These are phyloP conservation scores for Carnegiea gigantea DNA, from an alignment of 179 eudicot genomes.

Conservation along the genomic window DNA sequence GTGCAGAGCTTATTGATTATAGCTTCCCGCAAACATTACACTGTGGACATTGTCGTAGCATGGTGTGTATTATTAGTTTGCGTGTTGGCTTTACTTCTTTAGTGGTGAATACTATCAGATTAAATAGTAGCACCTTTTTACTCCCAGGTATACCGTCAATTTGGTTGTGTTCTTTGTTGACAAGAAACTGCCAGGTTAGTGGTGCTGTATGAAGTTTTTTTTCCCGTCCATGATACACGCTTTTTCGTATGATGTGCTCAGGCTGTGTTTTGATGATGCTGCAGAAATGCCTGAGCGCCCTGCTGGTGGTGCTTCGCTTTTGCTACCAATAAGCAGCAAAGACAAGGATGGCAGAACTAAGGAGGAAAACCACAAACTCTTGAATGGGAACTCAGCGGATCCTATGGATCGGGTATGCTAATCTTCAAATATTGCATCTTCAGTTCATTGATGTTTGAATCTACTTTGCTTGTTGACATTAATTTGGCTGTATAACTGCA, in stretches of 20 bases:
- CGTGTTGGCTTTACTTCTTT: background rate
- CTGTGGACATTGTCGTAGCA: conserved; percentile 89
- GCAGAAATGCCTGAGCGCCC: conserved; percentile 93
- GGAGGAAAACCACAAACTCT: conserved; percentile 73
- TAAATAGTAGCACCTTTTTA: background rate
- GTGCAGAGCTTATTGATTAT: conserved; percentile 82
- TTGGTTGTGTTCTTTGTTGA: conserved; percentile 82
- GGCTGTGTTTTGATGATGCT: background rate
- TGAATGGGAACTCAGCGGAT: conserved; percentile 76
- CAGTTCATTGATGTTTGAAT: background rate
- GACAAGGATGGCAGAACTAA: conserved; percentile 65
- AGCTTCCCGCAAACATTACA: conserved; percentile 96
- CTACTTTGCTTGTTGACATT: conserved; percentile 8
- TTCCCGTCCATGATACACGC: background rate
- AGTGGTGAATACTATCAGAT: background rate
- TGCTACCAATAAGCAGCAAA: conserved; percentile 66
- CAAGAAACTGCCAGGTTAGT: conserved; percentile 74
- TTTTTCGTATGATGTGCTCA: background rate
- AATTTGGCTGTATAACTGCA: conserved; percentile 26
- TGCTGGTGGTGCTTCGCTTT: conserved; percentile 36
- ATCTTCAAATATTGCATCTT: background rate
- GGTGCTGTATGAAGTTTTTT: background rate
- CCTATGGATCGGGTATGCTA: conserved; percentile 63
- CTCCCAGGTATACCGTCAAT: conserved; percentile 78
- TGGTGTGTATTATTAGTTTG: conserved; percentile 42